Conservation (phyloP, 306 rosid genomes). For the Dicorynia guianensis region DNA sequence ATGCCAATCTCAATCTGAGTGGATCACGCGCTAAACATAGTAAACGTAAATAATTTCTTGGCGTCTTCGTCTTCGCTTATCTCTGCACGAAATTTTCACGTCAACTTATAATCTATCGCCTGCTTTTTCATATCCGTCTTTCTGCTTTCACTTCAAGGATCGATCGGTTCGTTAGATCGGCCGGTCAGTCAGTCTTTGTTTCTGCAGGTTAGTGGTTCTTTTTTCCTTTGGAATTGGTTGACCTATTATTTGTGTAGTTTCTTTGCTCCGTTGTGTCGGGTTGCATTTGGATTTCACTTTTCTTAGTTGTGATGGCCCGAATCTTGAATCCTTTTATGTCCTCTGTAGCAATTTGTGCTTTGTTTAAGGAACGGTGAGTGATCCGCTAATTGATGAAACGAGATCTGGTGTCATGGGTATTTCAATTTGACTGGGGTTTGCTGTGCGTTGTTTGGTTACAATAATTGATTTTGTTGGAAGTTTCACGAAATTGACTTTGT, state of each 20-base stretch:
- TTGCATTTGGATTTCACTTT: conserved; percentile 5
- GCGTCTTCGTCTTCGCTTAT: too few species aligned
- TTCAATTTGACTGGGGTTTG: neutral
- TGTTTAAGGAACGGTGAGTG: neutral
- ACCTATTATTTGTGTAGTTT: neutral
- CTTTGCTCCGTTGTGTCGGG: neutral
- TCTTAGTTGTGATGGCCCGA: neutral
- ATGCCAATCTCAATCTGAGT: too few species aligned
- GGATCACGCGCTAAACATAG: too few species aligned
- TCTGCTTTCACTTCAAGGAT: conserved; percentile 10
- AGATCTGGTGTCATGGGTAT: conserved; percentile 23
- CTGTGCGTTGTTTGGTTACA: neutral
- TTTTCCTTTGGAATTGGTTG: neutral
- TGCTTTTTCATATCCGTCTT: neutral
- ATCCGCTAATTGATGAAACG: neutral
- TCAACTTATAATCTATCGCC: neutral
- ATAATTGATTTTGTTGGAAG: too few species aligned
- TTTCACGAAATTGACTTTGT: too few species aligned
- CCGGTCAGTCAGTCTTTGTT: conserved; percentile 8
- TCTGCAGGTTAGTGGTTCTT: conserved; percentile 39
- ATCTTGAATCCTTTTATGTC: neutral
- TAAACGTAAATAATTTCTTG: too few species aligned
- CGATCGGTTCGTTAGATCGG: conserved; percentile 21
- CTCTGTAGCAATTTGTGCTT: neutral
- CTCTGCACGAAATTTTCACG: neutral